A percentile compares a stretch with the other conserved stretches of the same genome.
phyloP scores from a whole-genome alignment of 768 basidiomycete species.

The Mycena vitilis region DNA sequence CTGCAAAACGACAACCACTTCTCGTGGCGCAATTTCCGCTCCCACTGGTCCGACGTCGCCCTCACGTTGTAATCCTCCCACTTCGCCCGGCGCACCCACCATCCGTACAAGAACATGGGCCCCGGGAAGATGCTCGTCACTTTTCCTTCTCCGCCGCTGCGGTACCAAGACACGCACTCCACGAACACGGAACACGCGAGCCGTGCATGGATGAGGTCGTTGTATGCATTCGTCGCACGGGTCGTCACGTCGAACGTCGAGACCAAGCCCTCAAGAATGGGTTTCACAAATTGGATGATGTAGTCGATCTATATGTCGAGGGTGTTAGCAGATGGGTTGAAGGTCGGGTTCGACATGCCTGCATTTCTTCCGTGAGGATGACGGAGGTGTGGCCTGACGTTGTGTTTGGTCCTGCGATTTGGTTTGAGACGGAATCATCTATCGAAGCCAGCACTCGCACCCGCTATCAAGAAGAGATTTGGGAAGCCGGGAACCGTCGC shows the following conservation, averaged over 20 bases:
- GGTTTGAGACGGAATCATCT: constrained; percentile 15
- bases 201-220: constrained; percentile 25
- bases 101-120: constrained; percentile 46
- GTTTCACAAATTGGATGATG: constrained; percentile 5
- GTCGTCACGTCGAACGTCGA: constrained; percentile 7
- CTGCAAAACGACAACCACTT: constrained; percentile 1
- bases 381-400: constrained; percentile 8
- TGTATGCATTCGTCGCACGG: constrained; percentile 10
- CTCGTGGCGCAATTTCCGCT: constrained; percentile 4
- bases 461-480: constrained; percentile 55
- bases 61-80: constrained; percentile 47
- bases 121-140: constrained; percentile 55
- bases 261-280: constrained; percentile 1
- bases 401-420: neutral
- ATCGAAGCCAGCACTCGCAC: constrained; percentile 53
- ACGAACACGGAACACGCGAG: constrained; percentile 30
- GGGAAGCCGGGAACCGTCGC: constrained; percentile 59
- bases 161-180: constrained; percentile 56
- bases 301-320: neutral
- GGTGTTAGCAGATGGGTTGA: too few species aligned
- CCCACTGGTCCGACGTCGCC: constrained; percentile 4
- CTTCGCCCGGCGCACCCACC: constrained; percentile 47
- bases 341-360: neutral
- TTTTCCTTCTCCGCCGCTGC: constrained; percentile 49
- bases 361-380: constrained; percentile 45